Evolutionary conservation across 805 yeast species (phyloP), one percentile per base, ranked within the genome.

Genomic region (Saccharomyces paradoxus): DNA sequence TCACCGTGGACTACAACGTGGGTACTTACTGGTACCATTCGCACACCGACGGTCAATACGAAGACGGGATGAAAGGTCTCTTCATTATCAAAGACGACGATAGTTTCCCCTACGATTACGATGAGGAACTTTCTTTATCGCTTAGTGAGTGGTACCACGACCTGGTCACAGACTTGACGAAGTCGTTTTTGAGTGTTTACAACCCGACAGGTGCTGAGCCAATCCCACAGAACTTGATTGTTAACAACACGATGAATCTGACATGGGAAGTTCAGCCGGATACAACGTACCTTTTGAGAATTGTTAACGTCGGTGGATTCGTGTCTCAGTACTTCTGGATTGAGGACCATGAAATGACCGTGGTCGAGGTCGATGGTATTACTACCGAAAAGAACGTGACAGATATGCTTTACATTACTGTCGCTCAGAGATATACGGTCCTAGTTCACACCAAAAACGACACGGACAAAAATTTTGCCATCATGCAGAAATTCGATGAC

Each of bases 171-270:
- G 81, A 71, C 41, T 74, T 86, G 60, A 73, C 69, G 22, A 74
- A 77, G 17, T 55, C 63, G 41, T 91, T 94, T 74, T 67, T 90
- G 76, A 81, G 74, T 60, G 69, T 84, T 58, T 83, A 77, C 75
- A 94, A 94, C 72, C 99, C 99, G 56, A 89, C 97, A 9, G 99
- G 99, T 66, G 97, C 98, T 48, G 99, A 94, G 74, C 99, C 99
- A 51, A 84, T 94, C 62, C 99, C 99, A 8, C 86, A 87, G 61
- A 74, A 76, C 68, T 71, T 87, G 62, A 78, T 94, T 63, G 76
- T 90, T 70, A 92, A 92, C 74, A 89, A 90, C 67, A 84, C 96
- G 12, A 80, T 77, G 65, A 86, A 87, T 71, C 75, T 80, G 65
- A 81, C 91, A n/a, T 82, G 89, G 86, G 60, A 73, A 8, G 95